Evolutionary conservation across 805 yeast species (phyloP), one percentile per base, ranked within the genome.

Genomic region (Wickerhamomyces canadensis): DNA sequence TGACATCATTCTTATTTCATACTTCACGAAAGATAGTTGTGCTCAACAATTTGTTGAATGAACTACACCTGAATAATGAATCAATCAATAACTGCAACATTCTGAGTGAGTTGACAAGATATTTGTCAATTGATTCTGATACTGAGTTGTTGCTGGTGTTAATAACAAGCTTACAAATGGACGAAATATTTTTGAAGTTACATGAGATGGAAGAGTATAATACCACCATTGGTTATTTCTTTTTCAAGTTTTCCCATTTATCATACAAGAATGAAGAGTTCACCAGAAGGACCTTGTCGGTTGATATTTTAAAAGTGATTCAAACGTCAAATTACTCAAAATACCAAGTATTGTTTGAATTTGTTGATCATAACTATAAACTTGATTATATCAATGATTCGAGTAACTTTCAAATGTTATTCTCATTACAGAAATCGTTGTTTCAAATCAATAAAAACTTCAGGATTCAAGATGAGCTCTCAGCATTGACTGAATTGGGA

Each of bases 351-450:
- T 19, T 47, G 3, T 49, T 54, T 42, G 59, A 54, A 30, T 33
- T 47, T 5, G 42, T 53, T 33, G 57, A 54, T 30, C 56, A 54
- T 22, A 52, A 54, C 37, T 34, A 42, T 23, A 48, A 45, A 22
- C 37, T 36, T 3, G 44, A 53, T 25, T 46, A 41, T 32, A 15
- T n/a, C 7, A 39, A 31, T 8, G 56, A 54, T n/a, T n/a, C n/a
- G n/a, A n/a, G n/a, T n/a, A n/a, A n/a, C 21, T 48, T 34, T 19
- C 51, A 47, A 10, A 27, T 49, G 34, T 23, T 42, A 1, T 27
- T 44, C 2, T 27, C 42, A 2, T 33, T 54, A 6, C 46, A 51
- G 23, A 16, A 33, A 3, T 33, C 51, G 6, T 42, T 37, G 14
- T 18, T n/a, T 14, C 21, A 26, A 18, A 42, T 44, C 31, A 36